Conservation (phyloP, 208 protist genomes). For the Trichomonas vaginalis region DNA sequence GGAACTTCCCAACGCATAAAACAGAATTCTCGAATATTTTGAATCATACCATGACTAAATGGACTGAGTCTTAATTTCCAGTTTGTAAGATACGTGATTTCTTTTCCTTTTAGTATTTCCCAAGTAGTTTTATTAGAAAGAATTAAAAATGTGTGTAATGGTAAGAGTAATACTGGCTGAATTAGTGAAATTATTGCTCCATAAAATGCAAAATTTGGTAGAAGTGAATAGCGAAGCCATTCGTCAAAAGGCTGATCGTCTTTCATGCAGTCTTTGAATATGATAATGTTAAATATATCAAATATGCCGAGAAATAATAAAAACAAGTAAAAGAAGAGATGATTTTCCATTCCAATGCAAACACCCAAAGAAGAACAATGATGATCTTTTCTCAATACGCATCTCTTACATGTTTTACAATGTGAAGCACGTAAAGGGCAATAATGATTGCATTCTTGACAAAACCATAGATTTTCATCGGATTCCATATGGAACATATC, state of each 20-base stretch:
- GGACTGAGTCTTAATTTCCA: neutral
- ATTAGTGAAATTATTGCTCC: neutral
- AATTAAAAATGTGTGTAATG: neutral
- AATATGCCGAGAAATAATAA: neutral
- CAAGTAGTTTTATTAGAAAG: neutral
- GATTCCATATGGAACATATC: neutral
- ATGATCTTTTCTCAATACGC: constrained; percentile 11
- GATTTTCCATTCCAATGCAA: constrained; percentile 6
- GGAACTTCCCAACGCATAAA: neutral
- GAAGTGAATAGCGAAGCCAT: neutral
- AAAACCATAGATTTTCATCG: neutral
- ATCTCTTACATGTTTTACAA: neutral
- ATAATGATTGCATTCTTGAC: neutral
- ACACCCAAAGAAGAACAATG: neutral
- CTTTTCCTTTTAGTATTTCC: neutral
- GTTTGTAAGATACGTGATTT: neutral
- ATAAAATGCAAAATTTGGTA: neutral
- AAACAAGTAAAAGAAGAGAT: neutral
- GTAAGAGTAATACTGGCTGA: neutral
- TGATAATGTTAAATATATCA: neutral
- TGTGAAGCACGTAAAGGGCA: neutral
- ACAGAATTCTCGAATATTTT: neutral
- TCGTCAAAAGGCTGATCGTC: neutral
- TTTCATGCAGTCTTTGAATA: neutral
- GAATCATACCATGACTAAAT: neutral